Percentiles rank a stretch among this genome's conserved stretches.
Evolutionary conservation across 129 eudicot species (phyloP).

Genomic region (Pseudognaphalium luteoalbum): DNA sequence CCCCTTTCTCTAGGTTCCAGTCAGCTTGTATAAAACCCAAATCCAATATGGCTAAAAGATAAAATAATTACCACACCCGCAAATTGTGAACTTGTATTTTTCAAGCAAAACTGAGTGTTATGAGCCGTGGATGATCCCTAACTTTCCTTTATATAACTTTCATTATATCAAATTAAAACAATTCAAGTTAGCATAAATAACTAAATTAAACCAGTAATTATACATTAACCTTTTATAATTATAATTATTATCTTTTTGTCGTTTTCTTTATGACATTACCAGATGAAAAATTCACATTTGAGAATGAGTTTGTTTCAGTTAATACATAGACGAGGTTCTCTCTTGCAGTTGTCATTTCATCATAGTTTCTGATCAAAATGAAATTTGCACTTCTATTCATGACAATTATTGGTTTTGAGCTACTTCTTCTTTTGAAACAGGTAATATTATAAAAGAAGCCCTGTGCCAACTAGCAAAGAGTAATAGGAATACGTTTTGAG

Average conservation of each 20-base stretch:
- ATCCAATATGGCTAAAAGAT: not conserved
- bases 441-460: too few relatives aligned
- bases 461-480: too few relatives aligned
- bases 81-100: not conserved
- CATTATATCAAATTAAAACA: not conserved
- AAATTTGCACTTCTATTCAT: constrained; percentile 13
- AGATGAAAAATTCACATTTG: not conserved
- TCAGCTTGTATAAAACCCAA: not conserved
- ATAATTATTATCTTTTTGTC: not conserved
- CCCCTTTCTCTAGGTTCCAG: not conserved
- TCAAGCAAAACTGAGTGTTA: not conserved
- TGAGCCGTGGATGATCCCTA: not conserved
- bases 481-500: not conserved
- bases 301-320: constrained; percentile 5
- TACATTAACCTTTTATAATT: constrained; percentile 15
- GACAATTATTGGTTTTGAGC: not conserved
- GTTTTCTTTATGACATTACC: constrained; percentile 3
- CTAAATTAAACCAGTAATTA: constrained; percentile 5
- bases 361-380: not conserved
- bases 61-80: not conserved
- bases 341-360: not conserved
- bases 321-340: not conserved
- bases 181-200: not conserved
- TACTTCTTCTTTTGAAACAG: not conserved
- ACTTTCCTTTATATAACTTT: constrained; percentile 1